Conservation (phyloP, 345 rosid species). For the Hirschfeldia incana region DNA sequence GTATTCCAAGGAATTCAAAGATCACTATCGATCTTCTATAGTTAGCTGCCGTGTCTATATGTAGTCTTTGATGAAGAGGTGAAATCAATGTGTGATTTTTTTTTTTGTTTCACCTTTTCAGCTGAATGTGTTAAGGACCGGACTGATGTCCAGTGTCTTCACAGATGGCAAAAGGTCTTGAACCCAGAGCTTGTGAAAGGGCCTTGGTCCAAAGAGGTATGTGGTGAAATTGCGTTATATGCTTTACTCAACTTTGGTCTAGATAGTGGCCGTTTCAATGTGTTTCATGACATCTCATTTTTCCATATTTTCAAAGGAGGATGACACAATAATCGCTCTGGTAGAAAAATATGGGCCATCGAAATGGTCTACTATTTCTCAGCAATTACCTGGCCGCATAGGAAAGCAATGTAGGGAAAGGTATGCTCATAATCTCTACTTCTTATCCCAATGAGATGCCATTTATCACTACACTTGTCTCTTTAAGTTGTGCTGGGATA, state of each 20-base stretch:
- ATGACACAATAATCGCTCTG: slow-evolving; percentile 71
- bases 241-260: slow-evolving; percentile 8
- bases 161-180: slow-evolving; percentile 99
- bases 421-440: slow-evolving; percentile 39
- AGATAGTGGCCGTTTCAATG: background rate
- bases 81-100: slow-evolving; percentile 36
- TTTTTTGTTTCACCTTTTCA: slow-evolving; percentile 45
- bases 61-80: slow-evolving; percentile 1
- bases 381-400: slow-evolving; percentile 96
- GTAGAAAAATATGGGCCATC: slow-evolving; percentile 86
- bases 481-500: background rate
- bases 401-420: slow-evolving; percentile 99
- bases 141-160: slow-evolving; percentile 99
- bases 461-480: background rate
- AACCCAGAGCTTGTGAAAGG: slow-evolving; percentile 99
- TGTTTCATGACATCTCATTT: slow-evolving; percentile 12
- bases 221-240: slow-evolving; percentile 12
- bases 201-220: slow-evolving; percentile 99
- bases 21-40: background rate
- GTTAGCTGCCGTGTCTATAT: background rate
- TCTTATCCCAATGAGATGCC: background rate
- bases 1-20: background rate
- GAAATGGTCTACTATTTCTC: slow-evolving; percentile 99
- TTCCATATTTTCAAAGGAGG: slow-evolving; percentile 57
- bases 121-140: slow-evolving; percentile 97